Conservation (phyloP, 345 rosid genomes). For the Turnera subulata region DNA sequence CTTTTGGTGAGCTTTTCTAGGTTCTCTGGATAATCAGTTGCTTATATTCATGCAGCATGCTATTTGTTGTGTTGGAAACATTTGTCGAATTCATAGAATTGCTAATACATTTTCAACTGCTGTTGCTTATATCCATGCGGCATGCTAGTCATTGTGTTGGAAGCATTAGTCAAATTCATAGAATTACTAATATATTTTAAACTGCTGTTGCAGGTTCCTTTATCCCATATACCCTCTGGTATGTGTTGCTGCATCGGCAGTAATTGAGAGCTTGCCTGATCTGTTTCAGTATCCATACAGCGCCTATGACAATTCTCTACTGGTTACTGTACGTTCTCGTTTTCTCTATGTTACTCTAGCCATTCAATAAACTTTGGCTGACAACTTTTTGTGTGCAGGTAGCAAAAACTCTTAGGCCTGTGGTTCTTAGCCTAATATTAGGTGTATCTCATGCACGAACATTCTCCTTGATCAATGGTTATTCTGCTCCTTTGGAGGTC, state of each 20-base stretch:
- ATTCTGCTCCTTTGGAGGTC: conserved; percentile 71
- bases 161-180: neutral
- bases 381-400: conserved; percentile 43
- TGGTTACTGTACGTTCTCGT: conserved; percentile 44
- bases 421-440: conserved; percentile 69
- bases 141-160: neutral
- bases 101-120: conserved; percentile 14
- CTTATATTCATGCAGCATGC: conserved; percentile 1
- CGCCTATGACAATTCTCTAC: conserved; percentile 40
- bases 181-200: conserved; percentile 13
- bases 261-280: conserved; percentile 95
- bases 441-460: conserved; percentile 86
- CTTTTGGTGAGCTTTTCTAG: neutral
- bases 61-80: neutral
- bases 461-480: conserved; percentile 81
- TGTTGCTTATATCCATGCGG: conserved; percentile 15
- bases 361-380: conserved; percentile 1
- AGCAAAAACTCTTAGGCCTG: conserved; percentile 65
- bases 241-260: conserved; percentile 92
- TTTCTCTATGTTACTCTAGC: neutral
- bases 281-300: conserved; percentile 62
- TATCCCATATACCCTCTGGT: conserved; percentile 92
- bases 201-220: conserved; percentile 60
- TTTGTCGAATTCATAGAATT: neutral
- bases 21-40: neutral